Evolutionary conservation across 2,329 filamentous ascomycete genomes (phyloP), one percentile per base, ranked within the genome.

Genomic region (Polychaeton citri): DNA sequence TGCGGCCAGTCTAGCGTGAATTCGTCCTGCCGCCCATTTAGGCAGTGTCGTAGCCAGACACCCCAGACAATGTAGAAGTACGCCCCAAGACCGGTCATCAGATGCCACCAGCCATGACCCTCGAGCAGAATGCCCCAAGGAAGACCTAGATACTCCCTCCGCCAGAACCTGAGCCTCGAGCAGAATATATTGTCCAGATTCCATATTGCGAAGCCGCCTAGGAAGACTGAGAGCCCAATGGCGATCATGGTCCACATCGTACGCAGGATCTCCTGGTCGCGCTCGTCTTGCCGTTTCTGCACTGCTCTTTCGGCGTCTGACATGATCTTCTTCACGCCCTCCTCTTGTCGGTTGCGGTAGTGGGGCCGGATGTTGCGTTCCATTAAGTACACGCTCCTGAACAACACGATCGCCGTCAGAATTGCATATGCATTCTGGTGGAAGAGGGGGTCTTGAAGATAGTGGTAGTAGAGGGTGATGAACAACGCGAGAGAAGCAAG

Each of bases 61-160:
- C 82, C 79, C 83, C 84, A 92, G 10, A 76, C 65, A 46, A 92
- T 84, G 54, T 88, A 85, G 52, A 79, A 81, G 57, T 92, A 92
- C n/a, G 83, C 83, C 54, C 84, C 84, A 21, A 79, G 65, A 9
- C 83, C 83, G 1, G 84, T 90, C 69, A 88, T 77, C 24, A 88
- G 52, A 60, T 88, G 83, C 77, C 77, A 81, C 76, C 77, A 81
- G 7, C 77, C 77, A 56, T 82, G 78, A 1, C 76, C 76, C 50
- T 82, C 78, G 1, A 90, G 67, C 5, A 90, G 42, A 10, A 87
- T 66, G 1, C 82, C 81, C 82, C 84, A 90, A 0, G 84, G 85
- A 44, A 92, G 64, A 9, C 81, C 77, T 20, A 90, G 60, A 28
- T 28, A 28, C 32, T 71, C 59, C 36, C 76, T 71, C 36, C 84